Conservation (phyloP, 305 asterid genomes). For the Caryopteris hybrid region DNA sequence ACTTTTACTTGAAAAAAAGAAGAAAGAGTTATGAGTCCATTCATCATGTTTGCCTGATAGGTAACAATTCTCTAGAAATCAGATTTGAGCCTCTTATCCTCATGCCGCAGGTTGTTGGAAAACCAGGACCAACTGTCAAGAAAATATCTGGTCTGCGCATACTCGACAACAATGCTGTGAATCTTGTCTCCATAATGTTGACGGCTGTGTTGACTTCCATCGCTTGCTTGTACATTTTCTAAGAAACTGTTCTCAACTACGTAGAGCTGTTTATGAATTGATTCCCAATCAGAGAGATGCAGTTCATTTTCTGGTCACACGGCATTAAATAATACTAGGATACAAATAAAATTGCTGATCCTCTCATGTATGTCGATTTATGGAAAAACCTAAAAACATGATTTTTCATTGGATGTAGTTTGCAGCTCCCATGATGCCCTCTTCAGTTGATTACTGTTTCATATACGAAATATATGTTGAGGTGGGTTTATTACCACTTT, state of each 20-base stretch:
- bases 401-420: not conserved
- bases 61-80: not conserved
- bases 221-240: constrained; percentile 59
- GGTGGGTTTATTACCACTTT: too few species aligned
- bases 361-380: not conserved
- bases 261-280: not conserved
- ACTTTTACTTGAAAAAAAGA: not conserved
- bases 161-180: constrained; percentile 83
- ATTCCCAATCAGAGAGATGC: not conserved
- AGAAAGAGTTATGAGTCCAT: too few species aligned
- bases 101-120: constrained; percentile 69
- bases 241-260: constrained; percentile 10
- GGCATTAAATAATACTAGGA: not conserved
- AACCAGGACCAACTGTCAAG: constrained; percentile 88
- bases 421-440: not conserved
- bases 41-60: not conserved
- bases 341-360: not conserved
- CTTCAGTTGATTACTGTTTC: not conserved
- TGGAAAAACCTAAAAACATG: not conserved
- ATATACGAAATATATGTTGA: too few species aligned
- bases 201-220: constrained; percentile 55
- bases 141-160: constrained; percentile 73
- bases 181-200: constrained; percentile 62
- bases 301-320: not conserved
- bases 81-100: not conserved